These are phyloP conservation scores for Trichoderma guizhouense DNA, from an alignment of 2,329 filamentous ascomycete genomes.

Conservation along the genomic window DNA sequence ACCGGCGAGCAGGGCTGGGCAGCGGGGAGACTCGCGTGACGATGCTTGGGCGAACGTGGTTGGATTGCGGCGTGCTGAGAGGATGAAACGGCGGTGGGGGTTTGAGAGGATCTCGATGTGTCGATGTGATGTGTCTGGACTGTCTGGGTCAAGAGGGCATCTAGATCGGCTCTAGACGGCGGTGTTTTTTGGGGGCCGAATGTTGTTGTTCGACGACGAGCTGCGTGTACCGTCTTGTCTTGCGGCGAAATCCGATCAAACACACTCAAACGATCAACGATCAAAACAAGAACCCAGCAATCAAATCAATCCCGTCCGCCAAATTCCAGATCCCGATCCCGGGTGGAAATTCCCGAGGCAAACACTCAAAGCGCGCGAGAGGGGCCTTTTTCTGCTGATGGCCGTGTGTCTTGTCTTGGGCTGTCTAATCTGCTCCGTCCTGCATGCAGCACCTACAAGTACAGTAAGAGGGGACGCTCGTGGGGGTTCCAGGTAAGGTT, in stretches of 20 bases:
- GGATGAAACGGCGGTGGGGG: conserved; percentile 11
- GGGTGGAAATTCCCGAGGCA: neutral
- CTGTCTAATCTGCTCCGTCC: neutral
- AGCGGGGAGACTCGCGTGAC: conserved; percentile 11
- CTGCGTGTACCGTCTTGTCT: neutral
- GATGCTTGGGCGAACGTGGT: conserved; percentile 12
- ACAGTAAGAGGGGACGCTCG: neutral
- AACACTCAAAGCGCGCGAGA: neutral
- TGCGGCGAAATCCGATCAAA: neutral
- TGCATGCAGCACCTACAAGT: neutral
- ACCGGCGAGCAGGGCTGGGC: conserved; percentile 10
- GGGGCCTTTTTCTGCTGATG: neutral
- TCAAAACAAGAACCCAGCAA: neutral
- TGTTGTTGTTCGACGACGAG: neutral
- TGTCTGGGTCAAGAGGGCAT: neutral
- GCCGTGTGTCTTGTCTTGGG: neutral
- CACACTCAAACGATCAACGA: neutral
- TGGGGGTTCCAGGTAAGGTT: neutral
- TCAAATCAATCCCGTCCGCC: neutral
- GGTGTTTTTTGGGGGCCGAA: neutral
- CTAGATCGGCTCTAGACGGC: neutral
- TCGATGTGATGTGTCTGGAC: neutral
- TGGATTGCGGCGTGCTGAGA: conserved; percentile 12
- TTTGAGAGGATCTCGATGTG: conserved; percentile 5
- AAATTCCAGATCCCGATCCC: neutral